phyloP scores from a whole-genome alignment of 140 eudicot species.

The Erigeron philadelphicus region DNA sequence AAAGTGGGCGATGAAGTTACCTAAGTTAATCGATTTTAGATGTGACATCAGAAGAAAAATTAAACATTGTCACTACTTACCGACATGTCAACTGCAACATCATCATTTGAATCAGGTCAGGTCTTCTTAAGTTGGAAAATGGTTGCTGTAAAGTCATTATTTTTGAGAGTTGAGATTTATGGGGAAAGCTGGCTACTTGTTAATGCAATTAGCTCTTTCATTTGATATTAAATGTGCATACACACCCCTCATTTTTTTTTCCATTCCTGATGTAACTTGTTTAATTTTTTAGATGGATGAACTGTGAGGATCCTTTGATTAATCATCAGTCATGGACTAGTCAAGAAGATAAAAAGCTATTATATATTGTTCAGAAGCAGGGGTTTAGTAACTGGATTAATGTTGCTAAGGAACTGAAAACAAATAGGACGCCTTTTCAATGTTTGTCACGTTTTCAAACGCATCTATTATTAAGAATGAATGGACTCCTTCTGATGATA shows the following conservation, averaged over 20 bases:
- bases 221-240: neutral
- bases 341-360: conserved; percentile 62
- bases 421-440: conserved; percentile 80
- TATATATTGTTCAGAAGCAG: conserved; percentile 47
- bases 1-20: neutral
- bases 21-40: neutral
- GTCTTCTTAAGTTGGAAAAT: neutral
- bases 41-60: neutral
- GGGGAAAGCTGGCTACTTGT: neutral
- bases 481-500: conserved; percentile 77
- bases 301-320: conserved; percentile 65
- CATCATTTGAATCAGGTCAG: neutral
- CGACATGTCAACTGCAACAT: neutral
- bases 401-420: conserved; percentile 48
- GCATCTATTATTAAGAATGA: conserved; percentile 74
- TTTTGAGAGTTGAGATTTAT: too few species aligned
- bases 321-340: conserved; percentile 48
- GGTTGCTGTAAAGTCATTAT: neutral
- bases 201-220: neutral
- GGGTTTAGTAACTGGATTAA: conserved; percentile 66
- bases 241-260: neutral
- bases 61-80: neutral
- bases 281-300: conserved; percentile 60
- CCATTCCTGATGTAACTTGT: neutral
- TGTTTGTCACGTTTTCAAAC: conserved; percentile 81